Evolutionary conservation across 306 rosid species (phyloP), one percentile per base, ranked within the genome.

Genomic region (Crotalaria pallida): DNA sequence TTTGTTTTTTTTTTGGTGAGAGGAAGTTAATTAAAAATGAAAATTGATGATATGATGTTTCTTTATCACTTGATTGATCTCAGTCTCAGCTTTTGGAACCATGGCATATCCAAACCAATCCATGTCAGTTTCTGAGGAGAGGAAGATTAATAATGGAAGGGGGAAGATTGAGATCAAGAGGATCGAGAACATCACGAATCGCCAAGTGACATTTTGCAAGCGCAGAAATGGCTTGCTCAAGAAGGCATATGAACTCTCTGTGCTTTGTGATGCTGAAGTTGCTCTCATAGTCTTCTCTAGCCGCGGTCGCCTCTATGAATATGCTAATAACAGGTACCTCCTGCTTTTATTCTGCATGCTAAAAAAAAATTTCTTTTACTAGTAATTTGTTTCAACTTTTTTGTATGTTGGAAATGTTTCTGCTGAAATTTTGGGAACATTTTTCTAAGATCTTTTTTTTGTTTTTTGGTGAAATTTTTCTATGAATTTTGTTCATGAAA

Each of bases 201-300:
- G 86, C 2, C 86, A 82, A 67, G 86, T 82, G 5, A 82, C 86
- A 21, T 82, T 82, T 69, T 82, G 86, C 55, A 82, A 82, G 24
- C 76, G 86, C 45, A 73, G 86, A 62, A 82, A 82, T 71, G 86
- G 86, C 29, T 76, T 82, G 72, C 75, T 82, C 5, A 82, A 82
- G 83, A 82, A 82, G 58, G 86, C 86, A 70, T 82, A 82, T 78
- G 86, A 82, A 24, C 51, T 82, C 23, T 82, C 86, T 74, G 99
- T 94, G 31, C 96, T 94, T 45, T 94, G 99, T 79, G 99, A 94
- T 83, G 99, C 99, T 3, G 99, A 82, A 58, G 86, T 82, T 40
- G 84, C 86, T 67, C 81, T 82, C 0, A 79, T 82, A 0, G 81
- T 82, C 73, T 82, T 82, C 58, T 82, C 86, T 1, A 82, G 53